These are phyloP conservation scores for Nyssa sinensis DNA, from an alignment of 148 eudicot species.

Conservation along the genomic window DNA sequence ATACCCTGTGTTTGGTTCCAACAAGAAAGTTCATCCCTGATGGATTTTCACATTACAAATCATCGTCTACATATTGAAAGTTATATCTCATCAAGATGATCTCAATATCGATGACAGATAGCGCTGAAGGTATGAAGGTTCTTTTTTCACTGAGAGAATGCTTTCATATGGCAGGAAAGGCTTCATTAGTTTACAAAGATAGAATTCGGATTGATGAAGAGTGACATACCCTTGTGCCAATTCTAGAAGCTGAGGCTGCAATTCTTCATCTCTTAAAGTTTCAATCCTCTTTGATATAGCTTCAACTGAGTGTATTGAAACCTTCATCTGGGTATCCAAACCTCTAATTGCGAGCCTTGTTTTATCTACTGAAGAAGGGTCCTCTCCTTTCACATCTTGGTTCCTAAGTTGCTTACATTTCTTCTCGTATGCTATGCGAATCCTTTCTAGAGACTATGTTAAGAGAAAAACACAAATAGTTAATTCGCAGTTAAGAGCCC, in stretches of 20 bases:
- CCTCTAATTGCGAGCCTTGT: conserved; percentile 74
- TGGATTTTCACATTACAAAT: no score
- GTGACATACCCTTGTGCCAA: conserved; percentile 74
- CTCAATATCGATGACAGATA: no score
- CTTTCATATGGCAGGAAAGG: no score
- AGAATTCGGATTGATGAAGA: background rate
- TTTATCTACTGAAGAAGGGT: conserved; percentile 68
- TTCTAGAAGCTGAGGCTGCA: conserved; percentile 87
- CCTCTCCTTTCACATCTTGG: conserved; percentile 84
- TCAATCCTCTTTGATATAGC: conserved; percentile 89
- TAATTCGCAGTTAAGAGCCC: no score
- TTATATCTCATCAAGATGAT: no score
- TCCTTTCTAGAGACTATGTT: conserved; percentile 74
- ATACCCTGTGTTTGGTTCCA: no score
- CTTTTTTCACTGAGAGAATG: no score
- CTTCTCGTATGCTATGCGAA: conserved; percentile 85
- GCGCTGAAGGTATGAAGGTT: no score
- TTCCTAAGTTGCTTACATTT: conserved; percentile 71
- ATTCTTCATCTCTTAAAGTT: conserved; percentile 81
- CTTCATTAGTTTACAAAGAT: background rate
- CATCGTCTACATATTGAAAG: no score
- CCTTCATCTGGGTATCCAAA: conserved; percentile 85
- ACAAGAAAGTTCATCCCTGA: no score
- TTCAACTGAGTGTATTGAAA: conserved; percentile 92
- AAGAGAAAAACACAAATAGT: conserved; percentile 9